These are phyloP conservation scores for Suillus subalutaceus DNA, from an alignment of 768 basidiomycete species.

Conservation along the genomic window DNA sequence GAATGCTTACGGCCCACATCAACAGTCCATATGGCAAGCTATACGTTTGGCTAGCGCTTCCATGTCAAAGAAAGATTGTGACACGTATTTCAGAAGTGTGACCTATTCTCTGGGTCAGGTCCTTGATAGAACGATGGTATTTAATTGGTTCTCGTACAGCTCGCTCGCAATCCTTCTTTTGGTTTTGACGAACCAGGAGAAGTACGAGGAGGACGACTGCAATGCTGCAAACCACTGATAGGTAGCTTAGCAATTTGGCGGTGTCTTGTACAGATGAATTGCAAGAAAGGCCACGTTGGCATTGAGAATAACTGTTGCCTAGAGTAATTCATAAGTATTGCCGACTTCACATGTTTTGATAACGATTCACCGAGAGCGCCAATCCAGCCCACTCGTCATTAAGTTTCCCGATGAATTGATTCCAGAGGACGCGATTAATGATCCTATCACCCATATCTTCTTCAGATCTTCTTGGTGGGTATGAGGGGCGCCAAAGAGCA, in stretches of 20 bases:
- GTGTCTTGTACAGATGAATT: conserved; percentile 40
- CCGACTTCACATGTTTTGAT: not conserved
- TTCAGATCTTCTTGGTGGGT: conserved; percentile 43
- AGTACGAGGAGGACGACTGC: conserved; percentile 38
- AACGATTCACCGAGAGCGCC: conserved; percentile 44
- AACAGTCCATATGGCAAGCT: conserved; percentile 36
- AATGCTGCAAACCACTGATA: conserved; percentile 39
- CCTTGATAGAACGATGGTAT: conserved; percentile 10
- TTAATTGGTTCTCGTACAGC: conserved; percentile 21
- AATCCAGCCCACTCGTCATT: conserved; percentile 51
- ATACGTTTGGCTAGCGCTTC: conserved; percentile 34
- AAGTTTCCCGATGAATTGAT: conserved; percentile 41
- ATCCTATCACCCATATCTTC: conserved; percentile 48
- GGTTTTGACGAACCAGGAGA: conserved; percentile 41
- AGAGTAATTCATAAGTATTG: not conserved
- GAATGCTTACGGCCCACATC: conserved; percentile 31
- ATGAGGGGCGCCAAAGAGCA: conserved; percentile 50
- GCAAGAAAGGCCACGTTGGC: conserved; percentile 58
- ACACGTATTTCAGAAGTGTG: not conserved
- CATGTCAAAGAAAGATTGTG: conserved; percentile 16
- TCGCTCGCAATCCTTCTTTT: conserved; percentile 22
- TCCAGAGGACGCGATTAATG: conserved; percentile 42
- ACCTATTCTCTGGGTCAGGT: not conserved
- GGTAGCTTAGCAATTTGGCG: conserved; percentile 31
- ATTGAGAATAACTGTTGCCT: conserved; percentile 54